Percentiles rank a stretch among this genome's conserved stretches.
phyloP scores from a whole-genome alignment of 768 basidiomycete genomes.

The Myochromella boudieri region DNA sequence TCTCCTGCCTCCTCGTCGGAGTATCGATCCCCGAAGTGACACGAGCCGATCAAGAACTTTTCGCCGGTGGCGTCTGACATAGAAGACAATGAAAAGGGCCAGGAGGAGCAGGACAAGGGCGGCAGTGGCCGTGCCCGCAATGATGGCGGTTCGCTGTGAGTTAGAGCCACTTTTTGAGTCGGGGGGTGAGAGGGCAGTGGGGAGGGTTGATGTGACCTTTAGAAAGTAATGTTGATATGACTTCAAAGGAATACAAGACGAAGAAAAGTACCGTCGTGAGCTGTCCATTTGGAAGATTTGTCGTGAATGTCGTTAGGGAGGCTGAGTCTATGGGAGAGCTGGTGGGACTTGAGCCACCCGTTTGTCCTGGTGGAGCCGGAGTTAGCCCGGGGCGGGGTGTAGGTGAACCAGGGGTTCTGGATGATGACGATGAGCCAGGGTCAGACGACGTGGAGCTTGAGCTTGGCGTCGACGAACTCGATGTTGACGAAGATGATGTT shows the following conservation, averaged over 20 bases:
- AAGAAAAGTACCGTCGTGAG: conserved; percentile 4
- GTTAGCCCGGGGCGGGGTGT: not conserved
- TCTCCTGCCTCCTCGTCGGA: too few species aligned
- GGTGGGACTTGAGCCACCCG: too few species aligned
- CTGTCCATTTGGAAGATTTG: not conserved
- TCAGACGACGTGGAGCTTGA: not conserved
- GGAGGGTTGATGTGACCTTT: conserved; percentile 2
- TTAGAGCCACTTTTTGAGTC: not conserved
- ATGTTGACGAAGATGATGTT: not conserved
- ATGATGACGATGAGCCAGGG: not conserved
- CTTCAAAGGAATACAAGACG: not conserved
- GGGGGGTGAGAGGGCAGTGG: conserved; percentile 11
- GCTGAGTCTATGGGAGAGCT: not conserved
- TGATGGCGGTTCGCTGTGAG: conserved; percentile 1
- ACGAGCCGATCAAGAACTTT: conserved; percentile 11
- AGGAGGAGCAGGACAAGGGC: conserved; percentile 9
- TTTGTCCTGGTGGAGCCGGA: not conserved
- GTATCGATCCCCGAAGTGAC: too few species aligned
- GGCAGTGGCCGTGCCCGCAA: conserved; percentile 8
- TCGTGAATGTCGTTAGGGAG: conserved; percentile 1
- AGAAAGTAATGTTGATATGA: not conserved
- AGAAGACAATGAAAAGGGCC: not conserved
- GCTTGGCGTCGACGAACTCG: not conserved
- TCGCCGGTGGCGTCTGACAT: conserved; percentile 12
- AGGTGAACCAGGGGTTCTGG: not conserved